A percentile compares a stretch with the other conserved stretches of the same genome.
These are phyloP conservation scores for Symbiotaphrina buchneri DNA, from an alignment of 495 filamentous ascomycete species.

Conservation along the genomic window DNA sequence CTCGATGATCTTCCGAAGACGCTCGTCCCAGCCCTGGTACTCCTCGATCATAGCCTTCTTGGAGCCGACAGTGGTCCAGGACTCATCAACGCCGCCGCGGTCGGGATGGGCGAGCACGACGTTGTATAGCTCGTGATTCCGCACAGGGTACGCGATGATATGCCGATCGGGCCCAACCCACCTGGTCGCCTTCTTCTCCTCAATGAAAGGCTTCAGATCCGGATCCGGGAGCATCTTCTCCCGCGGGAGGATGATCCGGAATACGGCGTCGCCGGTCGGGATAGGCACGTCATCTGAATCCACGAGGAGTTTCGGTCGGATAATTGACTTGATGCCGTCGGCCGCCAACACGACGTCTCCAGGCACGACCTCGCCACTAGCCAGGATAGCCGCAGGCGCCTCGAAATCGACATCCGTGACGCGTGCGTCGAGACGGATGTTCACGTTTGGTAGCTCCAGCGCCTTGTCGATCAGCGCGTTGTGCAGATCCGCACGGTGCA, in stretches of 20 bases:
- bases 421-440: slow-evolving; percentile 14
- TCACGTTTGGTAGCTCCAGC: slow-evolving; percentile 14
- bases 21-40: slow-evolving; percentile 47
- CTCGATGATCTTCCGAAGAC: slow-evolving; percentile 47
- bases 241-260: slow-evolving; percentile 18
- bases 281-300: slow-evolving; percentile 12
- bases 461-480: slow-evolving; percentile 18
- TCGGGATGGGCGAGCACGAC: no score
- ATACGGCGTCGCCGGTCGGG: slow-evolving; percentile 21
- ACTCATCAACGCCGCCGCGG: slow-evolving; percentile 43
- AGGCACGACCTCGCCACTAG: slow-evolving; percentile 13
- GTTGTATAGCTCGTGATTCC: slow-evolving; percentile 8
- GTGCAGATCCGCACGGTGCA: slow-evolving; percentile 22
- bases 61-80: slow-evolving; percentile 50
- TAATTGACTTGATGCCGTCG: slow-evolving; percentile 23
- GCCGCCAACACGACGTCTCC: slow-evolving; percentile 22
- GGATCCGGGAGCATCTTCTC: slow-evolving; percentile 16
- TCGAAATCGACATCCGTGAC: slow-evolving; percentile 14
- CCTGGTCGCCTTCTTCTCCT: slow-evolving; percentile 17
- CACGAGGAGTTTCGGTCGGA: slow-evolving; percentile 14
- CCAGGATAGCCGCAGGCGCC: slow-evolving; percentile 14
- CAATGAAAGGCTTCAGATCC: slow-evolving; percentile 13
- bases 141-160: slow-evolving; percentile 13
- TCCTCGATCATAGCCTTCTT: slow-evolving; percentile 46
- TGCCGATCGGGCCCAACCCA: slow-evolving; percentile 22